A percentile compares a stretch with the other conserved stretches of the same genome.
These are phyloP conservation scores for Cercophora scortea DNA, from an alignment of 495 filamentous ascomycete species.

Conservation along the genomic window DNA sequence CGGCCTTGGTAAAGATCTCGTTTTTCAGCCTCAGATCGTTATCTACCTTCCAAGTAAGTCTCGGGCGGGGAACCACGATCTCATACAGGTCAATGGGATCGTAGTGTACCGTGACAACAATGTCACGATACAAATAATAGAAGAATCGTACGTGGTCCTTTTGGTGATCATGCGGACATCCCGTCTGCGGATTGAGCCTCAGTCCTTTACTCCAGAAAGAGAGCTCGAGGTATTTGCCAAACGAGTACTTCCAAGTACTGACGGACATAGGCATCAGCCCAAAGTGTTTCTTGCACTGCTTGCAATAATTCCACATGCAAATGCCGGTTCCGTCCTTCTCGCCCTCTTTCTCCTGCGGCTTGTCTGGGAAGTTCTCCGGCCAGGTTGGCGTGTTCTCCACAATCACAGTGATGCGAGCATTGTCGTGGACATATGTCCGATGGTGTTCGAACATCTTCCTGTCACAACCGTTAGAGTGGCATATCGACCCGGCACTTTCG, in stretches of 20 bases:
- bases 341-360: slow-evolving; percentile 28
- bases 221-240: slow-evolving; percentile 94
- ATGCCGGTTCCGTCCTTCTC: slow-evolving; percentile 51
- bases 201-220: slow-evolving; percentile 90
- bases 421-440: slow-evolving; percentile 93
- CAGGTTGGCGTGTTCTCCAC: slow-evolving; percentile 56
- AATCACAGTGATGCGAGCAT: slow-evolving; percentile 85
- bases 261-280: slow-evolving; percentile 89
- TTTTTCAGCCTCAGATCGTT: slow-evolving; percentile 88
- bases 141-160: slow-evolving; percentile 88
- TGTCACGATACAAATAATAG: slow-evolving; percentile 69
- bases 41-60: slow-evolving; percentile 95
- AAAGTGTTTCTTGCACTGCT: slow-evolving; percentile 82
- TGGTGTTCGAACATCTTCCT: slow-evolving; percentile 88
- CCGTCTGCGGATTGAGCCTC: slow-evolving; percentile 64
- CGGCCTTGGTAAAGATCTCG: slow-evolving; percentile 71
- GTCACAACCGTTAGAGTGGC: slow-evolving; percentile 79
- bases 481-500: slow-evolving; percentile 61
- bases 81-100: slow-evolving; percentile 90
- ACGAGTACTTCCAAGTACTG: slow-evolving; percentile 96
- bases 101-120: slow-evolving; percentile 75
- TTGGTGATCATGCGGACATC: slow-evolving; percentile 86
- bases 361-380: slow-evolving; percentile 37
- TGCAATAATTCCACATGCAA: slow-evolving; percentile 97
- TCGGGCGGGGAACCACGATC: slow-evolving; percentile 82